Evolutionary conservation across 202 grass and related monocot genomes (phyloP), one percentile per base, ranked within the genome.

Genomic region (Elaeis oleifera): DNA sequence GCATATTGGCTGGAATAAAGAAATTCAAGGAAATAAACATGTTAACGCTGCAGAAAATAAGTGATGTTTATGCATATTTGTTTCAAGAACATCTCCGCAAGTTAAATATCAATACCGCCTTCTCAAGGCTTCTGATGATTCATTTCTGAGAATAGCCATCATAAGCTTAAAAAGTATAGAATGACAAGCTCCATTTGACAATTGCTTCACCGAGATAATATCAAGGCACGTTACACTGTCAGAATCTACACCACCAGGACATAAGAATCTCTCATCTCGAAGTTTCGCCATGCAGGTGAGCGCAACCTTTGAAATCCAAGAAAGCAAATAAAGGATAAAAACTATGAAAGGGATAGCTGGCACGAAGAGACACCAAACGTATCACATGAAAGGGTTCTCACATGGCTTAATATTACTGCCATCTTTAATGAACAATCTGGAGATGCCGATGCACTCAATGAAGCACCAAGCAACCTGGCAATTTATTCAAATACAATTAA

Each of bases 281-380:
- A 97, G 65, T 79, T 97, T 97, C 59, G 92, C 92, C 88, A 97
- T 92, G 74, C 88, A 97, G 49, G 92, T 97, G 78, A 97, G 72
- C 23, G 92, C 74, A 72, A 97, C 92, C 92, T 97, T 81, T 39
- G 71, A 83, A 70, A 69, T 25, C 49, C 54, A 29, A 14, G 62
- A 16, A 32, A 77, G 31, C 50, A 29, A 68, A 64, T 72, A 62
- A 31, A 63, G 74, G 53, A 63, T 71, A 56, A n/a, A 68, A 31
- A 49, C 5, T 14, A 18, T 61, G 28, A 3, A 65, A 31, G 61
- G 70, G 16, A 16, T 57, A 61, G 29, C 55, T 54, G 31, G 76
- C 50, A 63, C 64, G 32, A 52, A 59, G 53, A 69, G 68, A 75
- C 49, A 67, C 68, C 66, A 49, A 79, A 15, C 22, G 58, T 22